Evolutionary conservation across 805 yeast species (phyloP).

Genomic region (Metschnikowia lachancei): DNA sequence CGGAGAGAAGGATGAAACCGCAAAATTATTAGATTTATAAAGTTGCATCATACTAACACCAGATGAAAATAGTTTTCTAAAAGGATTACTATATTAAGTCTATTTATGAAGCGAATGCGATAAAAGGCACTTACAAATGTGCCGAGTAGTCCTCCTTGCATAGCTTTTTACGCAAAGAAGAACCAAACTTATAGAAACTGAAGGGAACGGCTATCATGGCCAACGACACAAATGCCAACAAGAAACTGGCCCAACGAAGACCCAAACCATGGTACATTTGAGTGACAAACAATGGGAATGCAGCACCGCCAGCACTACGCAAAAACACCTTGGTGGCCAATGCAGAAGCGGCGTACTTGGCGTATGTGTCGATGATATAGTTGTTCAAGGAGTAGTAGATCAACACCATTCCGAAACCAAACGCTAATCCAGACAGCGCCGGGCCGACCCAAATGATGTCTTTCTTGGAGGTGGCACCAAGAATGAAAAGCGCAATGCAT

Average conservation of each 20-base stretch:
- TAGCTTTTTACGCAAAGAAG: slow-evolving; percentile 55
- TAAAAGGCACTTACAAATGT: too few species aligned
- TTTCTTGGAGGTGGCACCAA: slow-evolving; percentile 75
- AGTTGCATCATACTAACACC: too few species aligned
- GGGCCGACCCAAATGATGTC: slow-evolving; percentile 67
- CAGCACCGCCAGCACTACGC: slow-evolving; percentile 84
- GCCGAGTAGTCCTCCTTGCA: slow-evolving; percentile 62
- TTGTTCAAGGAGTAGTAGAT: slow-evolving; percentile 62
- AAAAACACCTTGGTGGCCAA: slow-evolving; percentile 78
- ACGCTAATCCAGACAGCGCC: slow-evolving; percentile 56
- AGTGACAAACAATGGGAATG: slow-evolving; percentile 76
- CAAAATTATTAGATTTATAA: too few species aligned
- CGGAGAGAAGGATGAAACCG: not conserved
- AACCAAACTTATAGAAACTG: slow-evolving; percentile 68
- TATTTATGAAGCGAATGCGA: too few species aligned
- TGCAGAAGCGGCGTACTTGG: slow-evolving; percentile 76
- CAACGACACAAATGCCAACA: slow-evolving; percentile 71
- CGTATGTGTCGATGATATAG: slow-evolving; percentile 88
- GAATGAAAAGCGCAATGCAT: slow-evolving; percentile 71
- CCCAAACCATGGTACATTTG: slow-evolving; percentile 78
- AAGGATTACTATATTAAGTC: too few species aligned
- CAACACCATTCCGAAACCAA: slow-evolving; percentile 61
- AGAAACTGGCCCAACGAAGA: slow-evolving; percentile 77
- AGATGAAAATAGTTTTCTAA: too few species aligned
- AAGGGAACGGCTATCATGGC: slow-evolving; percentile 76